phyloP scores from a whole-genome alignment of 495 filamentous ascomycete species.

The Xylaria scruposa region DNA sequence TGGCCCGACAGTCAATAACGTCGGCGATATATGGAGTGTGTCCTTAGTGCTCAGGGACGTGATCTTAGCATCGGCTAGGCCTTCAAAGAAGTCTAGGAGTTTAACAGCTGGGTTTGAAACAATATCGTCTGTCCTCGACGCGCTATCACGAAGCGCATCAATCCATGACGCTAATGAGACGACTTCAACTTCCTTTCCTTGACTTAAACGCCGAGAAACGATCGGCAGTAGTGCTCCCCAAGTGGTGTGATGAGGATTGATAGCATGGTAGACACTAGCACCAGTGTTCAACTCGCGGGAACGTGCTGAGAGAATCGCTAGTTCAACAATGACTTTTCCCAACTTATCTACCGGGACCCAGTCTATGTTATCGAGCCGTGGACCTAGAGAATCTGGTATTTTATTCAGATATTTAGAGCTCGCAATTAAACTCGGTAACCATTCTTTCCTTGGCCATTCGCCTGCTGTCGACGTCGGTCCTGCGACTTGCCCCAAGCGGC shows the following conservation, averaged over 20 bases:
- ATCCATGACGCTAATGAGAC: slow-evolving; percentile 48
- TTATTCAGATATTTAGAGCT: slow-evolving; percentile 46
- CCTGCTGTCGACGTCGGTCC: slow-evolving; percentile 51
- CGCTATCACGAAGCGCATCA: slow-evolving; percentile 41
- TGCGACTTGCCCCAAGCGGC: slow-evolving; percentile 61
- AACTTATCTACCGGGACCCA: slow-evolving; percentile 59
- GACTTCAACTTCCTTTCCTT: slow-evolving; percentile 30
- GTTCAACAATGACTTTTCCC: slow-evolving; percentile 42
- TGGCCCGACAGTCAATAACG: slow-evolving; percentile 3
- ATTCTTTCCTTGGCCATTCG: slow-evolving; percentile 61
- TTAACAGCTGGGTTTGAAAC: slow-evolving; percentile 47
- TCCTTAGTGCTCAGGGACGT: slow-evolving; percentile 1
- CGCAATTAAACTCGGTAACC: slow-evolving; percentile 58
- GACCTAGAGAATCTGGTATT: slow-evolving; percentile 47
- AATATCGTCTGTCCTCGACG: slow-evolving; percentile 37
- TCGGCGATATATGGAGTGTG: neutral
- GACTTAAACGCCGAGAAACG: slow-evolving; percentile 37
- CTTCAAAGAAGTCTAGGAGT: slow-evolving; percentile 40
- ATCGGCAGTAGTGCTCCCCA: slow-evolving; percentile 43
- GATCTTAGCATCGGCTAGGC: neutral
- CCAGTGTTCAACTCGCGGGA: neutral
- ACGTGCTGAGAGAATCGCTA: slow-evolving; percentile 31
- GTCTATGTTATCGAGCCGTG: slow-evolving; percentile 48
- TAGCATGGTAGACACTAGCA: slow-evolving; percentile 46
- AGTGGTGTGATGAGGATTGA: slow-evolving; percentile 46